These are phyloP conservation scores for Oidiodendron maius DNA, from an alignment of 495 filamentous ascomycete species.

Conservation along the genomic window DNA sequence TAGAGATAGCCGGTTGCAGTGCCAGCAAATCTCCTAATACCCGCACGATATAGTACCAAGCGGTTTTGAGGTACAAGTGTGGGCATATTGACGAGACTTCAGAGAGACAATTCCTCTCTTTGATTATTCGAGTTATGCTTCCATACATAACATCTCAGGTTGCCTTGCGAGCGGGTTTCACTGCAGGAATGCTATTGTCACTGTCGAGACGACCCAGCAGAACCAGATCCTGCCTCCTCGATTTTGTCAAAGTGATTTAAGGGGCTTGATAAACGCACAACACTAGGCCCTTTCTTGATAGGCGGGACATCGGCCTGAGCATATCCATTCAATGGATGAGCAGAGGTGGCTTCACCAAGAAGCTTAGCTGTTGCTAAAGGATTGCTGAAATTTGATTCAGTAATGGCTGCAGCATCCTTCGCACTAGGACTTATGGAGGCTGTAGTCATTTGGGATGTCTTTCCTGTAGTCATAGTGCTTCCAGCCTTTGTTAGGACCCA, in stretches of 20 bases:
- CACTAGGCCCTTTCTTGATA: slow-evolving; percentile 11
- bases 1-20: too few relatives aligned
- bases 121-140: too few relatives aligned
- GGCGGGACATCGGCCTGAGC: neutral
- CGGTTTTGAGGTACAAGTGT: too few relatives aligned
- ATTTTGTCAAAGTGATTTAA: slow-evolving; percentile 2
- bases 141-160: too few relatives aligned
- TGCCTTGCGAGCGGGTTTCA: slow-evolving; percentile 11
- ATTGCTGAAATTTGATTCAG: neutral
- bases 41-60: too few relatives aligned
- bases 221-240: slow-evolving; percentile 3
- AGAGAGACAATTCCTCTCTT: too few relatives aligned
- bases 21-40: too few relatives aligned
- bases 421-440: neutral
- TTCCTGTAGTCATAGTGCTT: neutral
- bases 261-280: slow-evolving; percentile 17
- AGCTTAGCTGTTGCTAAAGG: neutral
- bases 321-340: neutral
- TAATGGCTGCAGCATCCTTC: neutral
- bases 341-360: neutral
- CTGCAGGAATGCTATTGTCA: slow-evolving; percentile 16
- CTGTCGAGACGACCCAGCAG: slow-evolving; percentile 1
- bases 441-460: neutral
- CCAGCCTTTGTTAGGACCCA: neutral
- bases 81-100: too few relatives aligned